Evolutionary conservation across 2,329 filamentous ascomycete species (phyloP), one percentile per base, ranked within the genome.

Genomic region (Arachnomyces sp.): DNA sequence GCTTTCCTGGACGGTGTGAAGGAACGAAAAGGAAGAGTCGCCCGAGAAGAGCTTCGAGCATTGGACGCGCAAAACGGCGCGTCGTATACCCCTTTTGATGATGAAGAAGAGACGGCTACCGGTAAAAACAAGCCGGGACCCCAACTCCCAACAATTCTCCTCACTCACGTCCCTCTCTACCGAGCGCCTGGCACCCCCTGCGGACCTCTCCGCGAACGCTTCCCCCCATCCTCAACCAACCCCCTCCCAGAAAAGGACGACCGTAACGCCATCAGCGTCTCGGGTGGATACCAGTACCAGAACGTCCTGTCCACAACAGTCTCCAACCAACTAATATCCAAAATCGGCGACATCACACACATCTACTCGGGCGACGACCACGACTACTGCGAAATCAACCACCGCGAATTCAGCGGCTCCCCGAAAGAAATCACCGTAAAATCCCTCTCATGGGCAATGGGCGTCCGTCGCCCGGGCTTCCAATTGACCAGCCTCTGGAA

Each of bases 321-420:
- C 49, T 92, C 89, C 1, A 72, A 79, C 34, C 79, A 81, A 38
- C 69, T 98, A 29, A 68, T 94, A 31, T 74, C 81, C 44, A 84
- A 81, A 47, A 72, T 94, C 28, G 88, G 87, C 28, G 85, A 92
- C 46, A 77, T 96, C 9, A 73, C 78, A 2, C 83, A 92, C 49
- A 83, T 89, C 32, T 98, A 96, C 57, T 94, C 88, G 0, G 92
- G 92, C 8, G 92, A 98, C 53, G 92, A 98, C 57, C 92, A 98
- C 66, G 92, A 98, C 66, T 95, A 96, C 66, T 98, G 92, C 65
- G 89, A 94, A 55, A 67, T 96, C 5, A 73, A 81, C 0, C 92
- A 98, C 61, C 77, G 79, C 2, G 72, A 77, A 13, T 77, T 81
- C 43, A 79, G 79, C 47, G 73, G 72, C 28, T 66, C 70, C 0